Evolutionary conservation across 768 basidiomycete genomes (phyloP), one percentile per base, ranked within the genome.

Genomic region (Russula vinacea): DNA sequence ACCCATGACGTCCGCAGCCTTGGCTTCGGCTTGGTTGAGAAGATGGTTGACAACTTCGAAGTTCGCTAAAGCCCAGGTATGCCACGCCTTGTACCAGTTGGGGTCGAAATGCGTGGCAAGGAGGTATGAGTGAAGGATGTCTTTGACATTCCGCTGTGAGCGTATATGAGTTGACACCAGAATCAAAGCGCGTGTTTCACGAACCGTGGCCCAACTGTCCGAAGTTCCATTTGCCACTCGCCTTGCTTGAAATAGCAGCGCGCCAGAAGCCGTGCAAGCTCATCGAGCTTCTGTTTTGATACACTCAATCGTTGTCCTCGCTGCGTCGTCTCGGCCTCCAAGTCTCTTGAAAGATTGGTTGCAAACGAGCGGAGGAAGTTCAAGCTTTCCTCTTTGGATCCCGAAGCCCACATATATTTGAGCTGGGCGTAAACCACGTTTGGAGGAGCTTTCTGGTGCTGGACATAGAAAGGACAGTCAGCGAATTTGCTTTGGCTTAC

Each of bases 61-160:
- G 74, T 98, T 98, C 3, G 94, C 89, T 58, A 98, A 79, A 2
- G 97, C 96, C 94, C 94, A 99, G 0, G 93, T 94, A 71, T 99
- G 97, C 95, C 95, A 98, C 19, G 96, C 97, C 73, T 99, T 98
- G 76, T 98, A 98, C 97, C 97, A 99, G n/a, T 82, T 80, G 5
- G 89, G 85, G 73, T 98, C 96, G 68, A 92, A 92, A 70, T 89
- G 87, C 2, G 97, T 98, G 0, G 97, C 92, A 35, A 88, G 80
- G 56, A 83, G 80, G 75, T 97, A 98, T 5, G 91, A 86, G 67
- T 87, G 84, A 8, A 99, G 77, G 61, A 98, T 92, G 50, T 90
- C 88, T 57, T 87, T 83, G 26, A 89, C 84, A 62, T 92, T 88
- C 65, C 87, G 80, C 92, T 94, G 70, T 37, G 54, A 32, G n/a